Percentiles rank a stretch among this genome's conserved stretches.
These are phyloP conservation scores for Kokia cookei DNA, from an alignment of 441 rosid species.

Conservation along the genomic window DNA sequence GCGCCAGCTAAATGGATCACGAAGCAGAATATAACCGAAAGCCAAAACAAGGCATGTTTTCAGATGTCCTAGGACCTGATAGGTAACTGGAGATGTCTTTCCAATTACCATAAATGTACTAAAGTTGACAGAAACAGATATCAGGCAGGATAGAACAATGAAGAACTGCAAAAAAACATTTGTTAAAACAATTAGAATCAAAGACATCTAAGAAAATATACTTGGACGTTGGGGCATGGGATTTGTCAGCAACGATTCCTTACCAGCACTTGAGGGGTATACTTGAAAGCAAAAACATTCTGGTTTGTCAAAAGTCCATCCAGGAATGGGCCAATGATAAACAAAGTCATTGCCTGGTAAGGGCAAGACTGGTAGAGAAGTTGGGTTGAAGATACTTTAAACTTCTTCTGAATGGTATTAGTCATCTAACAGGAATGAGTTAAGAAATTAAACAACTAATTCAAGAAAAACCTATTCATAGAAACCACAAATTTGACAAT, in stretches of 20 bases:
- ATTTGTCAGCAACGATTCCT: constrained; percentile 17
- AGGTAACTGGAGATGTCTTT: constrained; percentile 97
- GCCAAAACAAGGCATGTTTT: constrained; percentile 97
- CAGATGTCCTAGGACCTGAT: constrained; percentile 94
- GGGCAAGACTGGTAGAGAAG: constrained; percentile 98
- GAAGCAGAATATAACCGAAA: constrained; percentile 83
- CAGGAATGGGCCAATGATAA: constrained; percentile 79
- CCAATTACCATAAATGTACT: constrained; percentile 96
- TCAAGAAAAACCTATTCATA: not conserved
- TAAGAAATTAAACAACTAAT: constrained; percentile 34
- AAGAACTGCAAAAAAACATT: constrained; percentile 68
- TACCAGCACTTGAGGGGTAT: constrained; percentile 94
- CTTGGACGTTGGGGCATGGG: not conserved
- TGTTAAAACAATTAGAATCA: constrained; percentile 8
- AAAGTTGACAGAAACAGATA: constrained; percentile 97
- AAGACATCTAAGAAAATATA: constrained; percentile 4
- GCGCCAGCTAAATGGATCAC: constrained; percentile 94
- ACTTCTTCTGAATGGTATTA: constrained; percentile 97
- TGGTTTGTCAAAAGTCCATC: constrained; percentile 86
- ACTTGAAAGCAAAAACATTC: constrained; percentile 93
- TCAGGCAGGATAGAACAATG: constrained; percentile 92
- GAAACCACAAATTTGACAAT: not conserved
- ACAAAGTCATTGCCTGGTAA: constrained; percentile 87
- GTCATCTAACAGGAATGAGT: constrained; percentile 74
- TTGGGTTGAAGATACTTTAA: constrained; percentile 95